A percentile compares a stretch with the other conserved stretches of the same genome.
Evolutionary conservation across 352 stramenopile genomes (phyloP).

Genomic region (Peronosclerospora sorghi): DNA sequence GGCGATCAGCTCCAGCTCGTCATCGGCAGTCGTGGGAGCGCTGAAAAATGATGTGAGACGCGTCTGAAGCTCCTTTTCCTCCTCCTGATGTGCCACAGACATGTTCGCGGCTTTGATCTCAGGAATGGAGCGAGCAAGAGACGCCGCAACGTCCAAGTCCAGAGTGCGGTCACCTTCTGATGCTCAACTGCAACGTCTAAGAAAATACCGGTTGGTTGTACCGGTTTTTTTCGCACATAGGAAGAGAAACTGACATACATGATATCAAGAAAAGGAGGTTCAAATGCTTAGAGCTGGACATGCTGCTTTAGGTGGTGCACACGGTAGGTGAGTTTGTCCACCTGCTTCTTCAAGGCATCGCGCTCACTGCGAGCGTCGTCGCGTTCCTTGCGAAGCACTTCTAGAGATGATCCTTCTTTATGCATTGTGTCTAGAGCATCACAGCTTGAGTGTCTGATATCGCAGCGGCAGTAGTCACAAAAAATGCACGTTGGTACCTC

Average conservation of each 20-base stretch:
- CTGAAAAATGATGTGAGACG: slow-evolving; percentile 38
- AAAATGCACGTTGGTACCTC: slow-evolving; percentile 16
- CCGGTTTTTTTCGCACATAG: not conserved
- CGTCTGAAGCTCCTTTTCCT: slow-evolving; percentile 27
- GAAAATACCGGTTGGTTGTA: not conserved
- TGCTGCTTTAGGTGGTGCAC: slow-evolving; percentile 68
- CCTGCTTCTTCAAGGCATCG: slow-evolving; percentile 54
- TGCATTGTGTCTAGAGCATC: slow-evolving; percentile 42
- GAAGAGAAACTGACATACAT: slow-evolving; percentile 1
- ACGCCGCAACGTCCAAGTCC: slow-evolving; percentile 5
- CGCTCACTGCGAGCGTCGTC: slow-evolving; percentile 45
- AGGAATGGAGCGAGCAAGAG: slow-evolving; percentile 1
- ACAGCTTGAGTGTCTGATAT: not conserved
- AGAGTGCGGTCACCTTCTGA: slow-evolving; percentile 8
- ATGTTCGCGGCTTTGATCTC: not conserved
- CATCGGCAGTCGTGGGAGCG: not conserved
- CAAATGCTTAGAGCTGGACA: slow-evolving; percentile 10
- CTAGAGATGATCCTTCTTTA: slow-evolving; percentile 45
- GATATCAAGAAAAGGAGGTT: not conserved
- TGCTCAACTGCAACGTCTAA: slow-evolving; percentile 1
- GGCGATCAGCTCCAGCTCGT: slow-evolving; percentile 22
- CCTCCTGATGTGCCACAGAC: not conserved
- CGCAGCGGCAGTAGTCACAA: not conserved
- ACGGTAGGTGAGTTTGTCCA: slow-evolving; percentile 73
- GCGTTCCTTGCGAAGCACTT: slow-evolving; percentile 50